Percentiles rank a stretch among this genome's conserved stretches.
phyloP scores from a whole-genome alignment of 2,329 filamentous ascomycete species.

The Pseudodiploospora longispora region DNA sequence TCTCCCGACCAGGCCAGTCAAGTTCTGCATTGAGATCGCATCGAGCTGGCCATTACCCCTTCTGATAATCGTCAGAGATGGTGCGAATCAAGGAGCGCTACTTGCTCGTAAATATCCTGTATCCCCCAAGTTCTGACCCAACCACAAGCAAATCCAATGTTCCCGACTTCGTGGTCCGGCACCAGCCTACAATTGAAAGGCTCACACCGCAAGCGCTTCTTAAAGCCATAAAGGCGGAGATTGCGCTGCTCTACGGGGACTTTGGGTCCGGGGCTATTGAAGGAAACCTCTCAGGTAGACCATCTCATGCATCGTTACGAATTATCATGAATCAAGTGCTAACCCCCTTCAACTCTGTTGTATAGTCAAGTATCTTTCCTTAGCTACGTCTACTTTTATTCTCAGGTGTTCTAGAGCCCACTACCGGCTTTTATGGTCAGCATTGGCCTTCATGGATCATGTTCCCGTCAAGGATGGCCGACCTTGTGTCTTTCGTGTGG shows the following conservation, averaged over 20 bases:
- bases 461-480: constrained; percentile 54
- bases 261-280: constrained; percentile 73
- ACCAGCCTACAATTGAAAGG: constrained; percentile 67
- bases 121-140: constrained; percentile 50
- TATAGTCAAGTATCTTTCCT: constrained; percentile 83
- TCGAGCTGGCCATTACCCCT: too few species aligned
- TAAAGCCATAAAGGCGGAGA: constrained; percentile 60
- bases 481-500: constrained; percentile 72
- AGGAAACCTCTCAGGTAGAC: constrained; percentile 57
- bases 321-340: background rate
- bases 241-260: constrained; percentile 74
- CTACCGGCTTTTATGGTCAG: constrained; percentile 84
- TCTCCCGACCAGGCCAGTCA: too few species aligned
- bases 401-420: constrained; percentile 74
- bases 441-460: constrained; percentile 69
- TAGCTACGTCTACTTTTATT: constrained; percentile 91
- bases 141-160: constrained; percentile 27
- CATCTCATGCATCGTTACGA: background rate
- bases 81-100: constrained; percentile 96
- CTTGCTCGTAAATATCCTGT: constrained; percentile 87
- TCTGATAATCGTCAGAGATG: constrained; percentile 43
- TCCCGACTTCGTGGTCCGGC: constrained; percentile 62
- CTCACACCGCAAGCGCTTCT: constrained; percentile 60
- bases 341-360: background rate
- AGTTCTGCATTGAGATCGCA: too few species aligned